Evolutionary conservation across 371 early-diverging fungal species (phyloP), one percentile per base, ranked within the genome.

Genomic region (Mucor irregularis): DNA sequence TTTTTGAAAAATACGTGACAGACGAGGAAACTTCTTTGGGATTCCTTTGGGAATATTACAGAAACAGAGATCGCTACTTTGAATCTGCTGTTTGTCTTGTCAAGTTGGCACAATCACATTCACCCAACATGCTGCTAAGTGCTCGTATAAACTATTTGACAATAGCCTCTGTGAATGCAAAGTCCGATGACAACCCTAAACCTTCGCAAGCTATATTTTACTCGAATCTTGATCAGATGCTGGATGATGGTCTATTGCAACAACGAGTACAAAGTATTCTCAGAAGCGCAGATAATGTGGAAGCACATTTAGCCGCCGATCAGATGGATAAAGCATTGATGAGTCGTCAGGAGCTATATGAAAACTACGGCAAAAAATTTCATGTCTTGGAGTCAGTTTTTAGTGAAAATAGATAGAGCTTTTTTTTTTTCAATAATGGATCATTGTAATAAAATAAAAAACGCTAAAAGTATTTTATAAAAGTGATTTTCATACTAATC

Each of bases 41-140:
- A 30, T 74, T 93, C 51, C 73, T 94, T 21, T 93, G 92, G 89
- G 76, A 81, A 49, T 90, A 82, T 60, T 91, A 90, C 55, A 78
- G 87, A 50, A 78, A 81, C 42, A 68, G 76, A 19, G 75, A 75
- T 43, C 78, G 83, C 53, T 90, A 79, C 62, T 72, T 73, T 26
- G 80, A 85, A 24, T 89, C 93, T 1, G 89, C 92, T 2, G 34
- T 71, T 11, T 86, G 85, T 35, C 80, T 89, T 29, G 74, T 75
- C 25, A 65, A 78, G 37, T 65, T 94, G 31, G 92, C 91, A 6
- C 62, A 63, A 1, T 70, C 71, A 7, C 38, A 49, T 4, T 22
- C 58, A 4, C 24, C 30, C 53, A 49, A 44, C 49, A 56, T 90
- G 1, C 26, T 53, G 1, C 68, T 93, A 42, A 51, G 61, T 6